These are phyloP conservation scores for Arxiozyma slooffiae DNA, from an alignment of 1,139 yeast genomes.

Conservation along the genomic window DNA sequence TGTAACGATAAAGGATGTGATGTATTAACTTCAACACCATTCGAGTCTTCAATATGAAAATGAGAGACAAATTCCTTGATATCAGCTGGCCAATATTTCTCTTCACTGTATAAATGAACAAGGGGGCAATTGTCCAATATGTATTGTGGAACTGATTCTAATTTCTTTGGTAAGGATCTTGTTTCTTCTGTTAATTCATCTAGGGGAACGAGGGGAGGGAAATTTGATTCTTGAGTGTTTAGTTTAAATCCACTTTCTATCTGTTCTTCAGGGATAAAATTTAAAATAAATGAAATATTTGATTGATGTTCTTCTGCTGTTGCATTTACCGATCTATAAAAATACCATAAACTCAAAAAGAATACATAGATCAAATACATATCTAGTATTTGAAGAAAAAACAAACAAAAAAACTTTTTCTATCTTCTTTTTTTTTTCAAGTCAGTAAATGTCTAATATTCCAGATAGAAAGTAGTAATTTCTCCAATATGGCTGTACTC, in stretches of 20 bases:
- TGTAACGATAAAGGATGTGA: constrained; percentile 22
- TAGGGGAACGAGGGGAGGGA: constrained; percentile 22
- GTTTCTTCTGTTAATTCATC: constrained; percentile 19
- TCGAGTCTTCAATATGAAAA: constrained; percentile 37
- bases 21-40: constrained; percentile 19
- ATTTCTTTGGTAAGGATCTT: constrained; percentile 15
- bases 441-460: background rate
- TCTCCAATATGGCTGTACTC: background rate
- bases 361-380: background rate
- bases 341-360: background rate
- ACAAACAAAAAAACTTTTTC: background rate
- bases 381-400: background rate
- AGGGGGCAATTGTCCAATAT: constrained; percentile 66
- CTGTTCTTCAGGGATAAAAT: background rate
- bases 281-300: background rate
- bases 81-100: constrained; percentile 76
- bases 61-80: constrained; percentile 57
- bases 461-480: no score
- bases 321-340: background rate
- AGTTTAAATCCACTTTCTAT: background rate
- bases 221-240: background rate
- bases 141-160: constrained; percentile 60
- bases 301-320: background rate
- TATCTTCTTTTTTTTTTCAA: no score
- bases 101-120: constrained; percentile 84